Percentiles rank a stretch among this genome's conserved stretches.
These are phyloP conservation scores for Trametes versicolor DNA, from an alignment of 1,284 basidiomycete species.

Conservation along the genomic window DNA sequence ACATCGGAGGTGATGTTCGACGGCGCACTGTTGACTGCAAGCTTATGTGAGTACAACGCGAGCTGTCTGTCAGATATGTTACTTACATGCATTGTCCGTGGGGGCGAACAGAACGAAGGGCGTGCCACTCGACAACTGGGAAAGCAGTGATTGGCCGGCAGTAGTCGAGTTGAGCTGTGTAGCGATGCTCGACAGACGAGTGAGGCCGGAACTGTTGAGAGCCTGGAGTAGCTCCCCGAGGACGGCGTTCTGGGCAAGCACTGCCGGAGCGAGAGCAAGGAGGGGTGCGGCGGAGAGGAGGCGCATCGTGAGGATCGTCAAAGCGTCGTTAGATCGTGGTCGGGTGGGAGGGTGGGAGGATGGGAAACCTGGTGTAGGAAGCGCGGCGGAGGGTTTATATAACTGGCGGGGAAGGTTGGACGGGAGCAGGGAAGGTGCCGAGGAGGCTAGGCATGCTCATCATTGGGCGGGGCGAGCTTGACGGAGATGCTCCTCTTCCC, in stretches of 20 bases:
- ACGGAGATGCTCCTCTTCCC: constrained; percentile 13
- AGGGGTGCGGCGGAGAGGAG: constrained; percentile 29
- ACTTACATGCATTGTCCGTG: constrained; percentile 56
- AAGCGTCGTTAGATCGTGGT: constrained; percentile 11
- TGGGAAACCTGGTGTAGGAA: background rate
- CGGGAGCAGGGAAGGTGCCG: constrained; percentile 4
- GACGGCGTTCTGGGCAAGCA: constrained; percentile 43
- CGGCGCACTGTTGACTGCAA: constrained; percentile 47
- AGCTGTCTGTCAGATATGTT: constrained; percentile 28
- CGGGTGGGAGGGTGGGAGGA: background rate
- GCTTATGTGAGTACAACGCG: background rate
- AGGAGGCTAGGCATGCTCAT: background rate
- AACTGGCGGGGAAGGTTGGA: background rate
- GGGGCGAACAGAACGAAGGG: constrained; percentile 60
- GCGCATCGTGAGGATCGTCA: constrained; percentile 30
- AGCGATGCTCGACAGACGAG: constrained; percentile 48
- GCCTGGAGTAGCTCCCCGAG: constrained; percentile 47
- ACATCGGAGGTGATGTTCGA: constrained; percentile 49
- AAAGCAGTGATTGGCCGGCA: constrained; percentile 55
- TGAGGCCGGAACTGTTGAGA: constrained; percentile 50
- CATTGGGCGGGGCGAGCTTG: constrained; percentile 4
- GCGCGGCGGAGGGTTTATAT: constrained; percentile 14
- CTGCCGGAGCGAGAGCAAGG: constrained; percentile 37
- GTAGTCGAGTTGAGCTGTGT: constrained; percentile 52
- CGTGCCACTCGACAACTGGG: constrained; percentile 47